Base-by-base conservation (phyloP, 2,329 filamentous ascomycete genomes). In the Colletotrichum gloeosporioides region DNA sequence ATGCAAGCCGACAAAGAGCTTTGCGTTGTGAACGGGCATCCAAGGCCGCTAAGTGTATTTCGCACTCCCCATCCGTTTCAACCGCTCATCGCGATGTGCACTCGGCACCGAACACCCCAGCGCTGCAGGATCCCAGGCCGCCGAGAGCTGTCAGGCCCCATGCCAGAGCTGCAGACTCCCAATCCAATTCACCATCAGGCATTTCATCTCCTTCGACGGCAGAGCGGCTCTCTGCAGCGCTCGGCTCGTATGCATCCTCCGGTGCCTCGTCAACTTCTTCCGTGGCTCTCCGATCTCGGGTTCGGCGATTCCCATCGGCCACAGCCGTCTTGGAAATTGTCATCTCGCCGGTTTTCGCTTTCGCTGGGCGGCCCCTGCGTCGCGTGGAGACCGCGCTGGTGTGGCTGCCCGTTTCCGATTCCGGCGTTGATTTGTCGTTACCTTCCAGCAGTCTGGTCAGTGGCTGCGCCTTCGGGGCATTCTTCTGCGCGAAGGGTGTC, bases 91-190 rank as follows among this genome's bases (percentile, higher is more conserved):
- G 82, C 55, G 86, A 83, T 73, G 86, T 80, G 69, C 85, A 88
- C 82, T 90, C 88, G 2, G 83, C 88, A 4, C 88, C 88, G 79
- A 86, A 87, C 5, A 89, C 87, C 15, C 86, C 87, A 16, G 87
- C 84, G 73, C 83, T 85, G 12, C 87, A 88, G 55, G 83, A 80
- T 4, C 87, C 88, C 29, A 90, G 79, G 3, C 88, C 88, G 2
- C 85, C 86, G 16, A 88, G 69, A 18, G 83, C 84, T 15, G 85
- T 84, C 63, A 90, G 78, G 4, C 86, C 87, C 88, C 88, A 90
- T 6, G 85, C 82, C 29, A 90, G 81, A 8, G 88, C 85, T 3
- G 86, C 86, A 12, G 86, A 82, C 77, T 90, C 88, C 86, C 87
- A 87, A 76, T 89, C 88, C 36, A 86, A 80, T 13, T 86, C 87